Base-by-base conservation (phyloP, 1,284 basidiomycete species). In the Ganoderma meredithae region DNA sequence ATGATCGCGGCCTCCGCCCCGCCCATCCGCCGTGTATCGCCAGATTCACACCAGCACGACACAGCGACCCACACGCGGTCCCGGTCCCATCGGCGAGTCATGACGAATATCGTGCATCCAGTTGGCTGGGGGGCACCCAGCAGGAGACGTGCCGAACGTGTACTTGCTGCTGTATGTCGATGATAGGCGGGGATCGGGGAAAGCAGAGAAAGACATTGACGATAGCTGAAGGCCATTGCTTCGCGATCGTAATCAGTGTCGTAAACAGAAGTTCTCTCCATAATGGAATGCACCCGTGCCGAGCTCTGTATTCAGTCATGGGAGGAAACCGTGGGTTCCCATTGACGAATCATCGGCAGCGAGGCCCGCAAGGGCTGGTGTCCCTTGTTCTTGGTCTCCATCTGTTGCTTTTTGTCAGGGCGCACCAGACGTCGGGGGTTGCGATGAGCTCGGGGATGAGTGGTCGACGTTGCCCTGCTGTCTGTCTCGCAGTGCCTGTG, bases 221-320 rank as follows among this genome's bases (percentile, higher is more conserved):
- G 12, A 49, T 49, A 49, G 36, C 36, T 36, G 27, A n/a, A n/a
- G n/a, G n/a, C 27, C 3, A 3, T 31, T 1, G 7, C 1, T 47
- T 47, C 22, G n/a, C 3, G n/a, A 47, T 47, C 44, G 44, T 47
- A 47, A 27, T 33, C 13, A 33, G 13, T 55, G 52, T 55, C 52
- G 52, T 55, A 55, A 55, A 12, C 27, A 55, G 52, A 55, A 31
- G 27, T 9, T 33, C 52, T 17, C 31, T 27, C 27, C 27, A 55
- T 19, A 31, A 55, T 55, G 31, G 52, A 55, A 31, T 55, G 52
- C 27, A 55, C 52, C 52, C 52, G 52, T 15, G 6, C 49, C 49
- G 25, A 53, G 49, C 10, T 22, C 49, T 27, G 49, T 12, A 55
- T 33, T 31, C 31, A 55, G 9, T 49, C 22, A 3, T 49, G 22